Evolutionary conservation across 495 filamentous ascomycete genomes (phyloP), one percentile per base, ranked within the genome.

Genomic region (Penicillium diatomitis): DNA sequence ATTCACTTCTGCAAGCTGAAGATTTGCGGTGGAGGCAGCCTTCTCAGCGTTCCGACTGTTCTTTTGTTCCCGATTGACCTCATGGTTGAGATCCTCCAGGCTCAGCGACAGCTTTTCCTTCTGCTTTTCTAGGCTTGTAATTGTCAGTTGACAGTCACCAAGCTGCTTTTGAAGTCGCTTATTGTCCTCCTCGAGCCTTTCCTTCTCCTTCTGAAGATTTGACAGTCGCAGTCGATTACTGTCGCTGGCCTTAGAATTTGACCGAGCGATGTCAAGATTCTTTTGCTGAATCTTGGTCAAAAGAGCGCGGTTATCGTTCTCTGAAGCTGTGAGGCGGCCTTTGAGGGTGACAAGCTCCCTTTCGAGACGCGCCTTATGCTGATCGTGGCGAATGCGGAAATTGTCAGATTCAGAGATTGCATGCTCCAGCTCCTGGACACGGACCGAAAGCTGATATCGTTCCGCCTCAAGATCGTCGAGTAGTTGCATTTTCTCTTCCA

Each of bases 211-310:
- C 54, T 92, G 88, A 4, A 97, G 69, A 29, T 75, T 82, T 12
- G 78, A 62, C 49, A 96, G 69, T 41, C 89, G 84, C n/a, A 82
- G 76, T 12, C 90, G 81, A 39, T 91, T 88, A 48, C 79, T 86
- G 48, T 98, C 92, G 47, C 79, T 87, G 30, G 88, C 92, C 48
- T 81, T 83, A 3, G 91, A 94, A 51, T 80, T 88, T 4, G 92
- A 91, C 37, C 94, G 77, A 31, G 90, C 91, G 61, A 98, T 92
- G 61, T 98, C 92, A 6, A 98, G 81, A 39, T 94, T 94, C 76
- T 98, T 98, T 58, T 96, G 91, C 55, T 98, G 92, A 8, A 98
- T 76, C 66, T 97, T 97, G 62, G 96, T 98, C 41, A 97, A 75
- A 0, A 98, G 73, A 34, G 90, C 83, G n/a, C 88, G 84, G 57